phyloP scores from a whole-genome alignment of 257 asterid species.

The Fraxinus americana region DNA sequence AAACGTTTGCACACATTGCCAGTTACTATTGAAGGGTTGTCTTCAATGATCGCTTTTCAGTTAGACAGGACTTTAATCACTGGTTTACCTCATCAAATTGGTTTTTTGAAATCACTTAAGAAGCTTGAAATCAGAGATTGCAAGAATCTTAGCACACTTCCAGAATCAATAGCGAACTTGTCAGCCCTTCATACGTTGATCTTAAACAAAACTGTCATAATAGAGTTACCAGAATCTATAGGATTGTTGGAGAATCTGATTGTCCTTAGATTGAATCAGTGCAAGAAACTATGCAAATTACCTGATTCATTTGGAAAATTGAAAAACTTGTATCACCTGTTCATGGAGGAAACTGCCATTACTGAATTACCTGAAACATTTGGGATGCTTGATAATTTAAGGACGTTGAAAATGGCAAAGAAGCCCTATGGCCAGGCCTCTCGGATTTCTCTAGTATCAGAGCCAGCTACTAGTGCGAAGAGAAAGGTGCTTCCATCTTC shows the following conservation, averaged over 20 bases:
- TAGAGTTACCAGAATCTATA: slow-evolving; percentile 32
- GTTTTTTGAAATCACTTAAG: too few relatives aligned
- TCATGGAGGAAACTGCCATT: slow-evolving; percentile 27
- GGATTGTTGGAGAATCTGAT: slow-evolving; percentile 29
- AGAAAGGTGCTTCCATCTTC: slow-evolving; percentile 34
- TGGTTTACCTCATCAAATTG: too few relatives aligned
- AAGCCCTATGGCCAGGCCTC: not conserved
- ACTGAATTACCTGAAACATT: slow-evolving; percentile 36
- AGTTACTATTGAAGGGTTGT: slow-evolving; percentile 17
- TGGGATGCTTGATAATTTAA: slow-evolving; percentile 32
- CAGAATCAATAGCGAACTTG: too few relatives aligned
- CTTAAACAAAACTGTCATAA: slow-evolving; percentile 24
- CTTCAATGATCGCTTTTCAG: slow-evolving; percentile 30
- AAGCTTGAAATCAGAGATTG: too few relatives aligned
- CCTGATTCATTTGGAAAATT: slow-evolving; percentile 31
- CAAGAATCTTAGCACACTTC: too few relatives aligned
- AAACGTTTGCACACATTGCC: slow-evolving; percentile 21
- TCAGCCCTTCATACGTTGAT: slow-evolving; percentile 27
- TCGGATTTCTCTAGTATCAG: not conserved
- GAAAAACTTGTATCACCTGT: slow-evolving; percentile 32
- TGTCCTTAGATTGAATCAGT: slow-evolving; percentile 13
- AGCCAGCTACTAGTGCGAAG: not conserved
- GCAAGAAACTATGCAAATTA: slow-evolving; percentile 25
- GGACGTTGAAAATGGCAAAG: slow-evolving; percentile 29
- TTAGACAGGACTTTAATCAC: slow-evolving; percentile 20